Base-by-base conservation (phyloP, 2,329 filamentous ascomycete genomes). In the Fusarium sterilihyphosum region DNA sequence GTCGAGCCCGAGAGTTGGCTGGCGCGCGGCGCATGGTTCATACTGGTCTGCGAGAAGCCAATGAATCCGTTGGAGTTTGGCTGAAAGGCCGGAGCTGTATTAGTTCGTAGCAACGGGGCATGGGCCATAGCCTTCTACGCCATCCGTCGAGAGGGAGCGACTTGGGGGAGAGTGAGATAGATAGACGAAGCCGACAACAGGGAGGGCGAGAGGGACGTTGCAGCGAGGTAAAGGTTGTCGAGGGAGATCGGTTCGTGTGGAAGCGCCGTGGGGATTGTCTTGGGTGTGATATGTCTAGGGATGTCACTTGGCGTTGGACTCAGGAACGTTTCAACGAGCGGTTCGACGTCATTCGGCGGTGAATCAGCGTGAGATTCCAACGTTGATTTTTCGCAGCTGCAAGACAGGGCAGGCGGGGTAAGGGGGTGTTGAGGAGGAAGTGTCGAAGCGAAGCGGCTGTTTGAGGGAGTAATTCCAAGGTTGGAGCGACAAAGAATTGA, bases 1-100 rank as follows among this genome's bases (percentile, higher is more conserved):
- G 89, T 90, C 70, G 89, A 87, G 82, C 89, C 89, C 65, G 90
- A 91, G 71, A 92, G 85, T 84, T 91, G 89, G 82, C 90, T 92
- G 70, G 86, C 86, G 80, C 90, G 86, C 73, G 87, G 84, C 77
- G 85, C 83, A 81, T 84, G 84, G 81, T 83, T 88, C 86, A 89
- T 88, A 71, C 81, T 85, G 80, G 82, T 84, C 62, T 81, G 83
- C 66, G 83, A 82, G 71, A 85, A 79, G 79, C 84, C 81, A 75
- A 84, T 83, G 79, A 86, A 83, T 80, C 83, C 82, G 81, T 86
- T 86, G 77, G 85, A 81, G 77, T 83, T 84, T 78, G 85, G 81
- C 78, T 86, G 83, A 79, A 89, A 89, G 80, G 86, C 84, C 79
- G 88, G 87, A 77, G 87, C 85, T 79, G 88, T 90, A 78, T 89